Base-by-base conservation (phyloP, 164 flowering plant species). In the Aristolochia contorta region DNA sequence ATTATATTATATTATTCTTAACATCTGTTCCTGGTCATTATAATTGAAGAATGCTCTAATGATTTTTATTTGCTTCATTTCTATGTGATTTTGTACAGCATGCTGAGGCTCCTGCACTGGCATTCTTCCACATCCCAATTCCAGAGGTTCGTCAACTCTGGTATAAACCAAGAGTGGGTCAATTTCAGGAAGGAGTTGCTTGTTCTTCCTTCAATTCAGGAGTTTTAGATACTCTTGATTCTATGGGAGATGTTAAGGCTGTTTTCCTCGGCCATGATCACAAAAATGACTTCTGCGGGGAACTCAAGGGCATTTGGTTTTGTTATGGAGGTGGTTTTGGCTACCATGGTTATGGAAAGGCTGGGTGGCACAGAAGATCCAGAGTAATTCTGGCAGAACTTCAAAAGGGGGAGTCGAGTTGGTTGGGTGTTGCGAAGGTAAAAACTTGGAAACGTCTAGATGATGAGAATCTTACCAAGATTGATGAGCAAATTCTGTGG, bases 311-410 rank as follows among this genome's bases (percentile, higher is more conserved):
- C 16, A 79, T 89, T 62, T 82, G 87, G 92, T 79, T 92, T 63
- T 92, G 96, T 67, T 89, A 87, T 69, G 95, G 95, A 47, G 96
- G 98, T 24, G 96, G 93, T 15, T 72, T 73, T 67, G 98, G 98
- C 19, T 92, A 92, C 71, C 96, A 92, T 75, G 98, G 75, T 16
- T 92, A 92, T 67, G 98, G 95, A 19, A 73, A 53, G 58, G 79
- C 76, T 6, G 93, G 96, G 2, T 82, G 89, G 93, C 71, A 77
- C 13, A 76, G 98, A 64, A 80, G 96, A 64, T 85, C 80, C 12
- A 81, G 98, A 69, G 70, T 89, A 16, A 73, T 92, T 52, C n/a
- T 70, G 48, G 80, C 77, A 18, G 80, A 84, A 63, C 87, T 89
- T 24, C 77, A 61, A 47, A 81, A 79, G 58, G 82, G 81, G 9